Conservation (phyloP, 2,329 filamentous ascomycete genomes). For the Aspergillus jensenii region DNA sequence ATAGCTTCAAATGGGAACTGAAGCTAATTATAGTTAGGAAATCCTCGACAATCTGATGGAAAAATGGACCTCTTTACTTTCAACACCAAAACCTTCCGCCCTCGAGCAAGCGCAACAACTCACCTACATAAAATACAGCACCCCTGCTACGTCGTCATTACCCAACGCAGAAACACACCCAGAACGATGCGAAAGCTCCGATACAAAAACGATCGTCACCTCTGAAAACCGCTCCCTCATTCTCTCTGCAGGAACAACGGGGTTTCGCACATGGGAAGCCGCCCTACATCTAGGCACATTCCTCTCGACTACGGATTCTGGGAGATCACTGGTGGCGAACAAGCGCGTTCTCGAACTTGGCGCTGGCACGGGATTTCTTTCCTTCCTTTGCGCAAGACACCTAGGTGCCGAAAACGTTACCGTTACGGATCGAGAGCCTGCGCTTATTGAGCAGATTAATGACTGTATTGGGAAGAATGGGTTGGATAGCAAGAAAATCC, state of each 20-base stretch:
- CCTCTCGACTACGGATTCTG: constrained; percentile 49
- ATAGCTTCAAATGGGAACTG: not conserved
- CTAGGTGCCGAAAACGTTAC: constrained; percentile 55
- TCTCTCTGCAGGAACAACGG: constrained; percentile 62
- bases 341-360: constrained; percentile 65
- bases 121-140: constrained; percentile 71
- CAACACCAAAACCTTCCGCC: constrained; percentile 64
- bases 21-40: constrained; percentile 56
- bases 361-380: constrained; percentile 66
- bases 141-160: constrained; percentile 23
- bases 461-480: constrained; percentile 38
- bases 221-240: constrained; percentile 58
- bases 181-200: not conserved
- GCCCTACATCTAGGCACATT: constrained; percentile 64
- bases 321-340: constrained; percentile 47
- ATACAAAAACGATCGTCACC: constrained; percentile 29
- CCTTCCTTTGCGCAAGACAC: constrained; percentile 62
- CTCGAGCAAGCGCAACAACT: constrained; percentile 66
- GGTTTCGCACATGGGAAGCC: constrained; percentile 69
- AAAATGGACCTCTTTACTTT: constrained; percentile 64
- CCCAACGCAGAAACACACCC: no score
- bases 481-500: constrained; percentile 22
- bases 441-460: constrained; percentile 40
- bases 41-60: constrained; percentile 79
- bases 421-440: constrained; percentile 61